Evolutionary conservation across 345 rosid species (phyloP).

Genomic region (Conringia planisiliqua): DNA sequence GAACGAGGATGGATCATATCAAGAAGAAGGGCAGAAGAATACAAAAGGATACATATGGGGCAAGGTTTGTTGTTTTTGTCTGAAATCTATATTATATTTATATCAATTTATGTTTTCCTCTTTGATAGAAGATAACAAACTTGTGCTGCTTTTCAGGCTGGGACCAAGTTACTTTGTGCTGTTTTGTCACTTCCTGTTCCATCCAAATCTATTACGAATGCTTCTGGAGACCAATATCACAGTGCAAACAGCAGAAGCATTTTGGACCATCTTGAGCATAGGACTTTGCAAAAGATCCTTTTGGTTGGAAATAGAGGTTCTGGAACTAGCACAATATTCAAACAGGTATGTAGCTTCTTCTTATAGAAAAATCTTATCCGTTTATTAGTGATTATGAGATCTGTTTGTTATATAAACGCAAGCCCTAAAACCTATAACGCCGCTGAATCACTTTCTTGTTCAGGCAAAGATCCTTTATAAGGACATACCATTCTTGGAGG

Average conservation of each 20-base stretch:
- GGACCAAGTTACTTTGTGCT: conserved; percentile 88
- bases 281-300: conserved; percentile 69
- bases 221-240: conserved; percentile 51
- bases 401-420: not conserved
- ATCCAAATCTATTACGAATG: conserved; percentile 60
- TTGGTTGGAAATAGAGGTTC: conserved; percentile 86
- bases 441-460: conserved; percentile 20
- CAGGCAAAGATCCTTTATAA: conserved; percentile 98
- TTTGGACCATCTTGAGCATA: conserved; percentile 75
- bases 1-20: conserved; percentile 98
- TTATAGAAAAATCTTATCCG: not conserved
- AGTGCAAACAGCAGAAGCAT: conserved; percentile 57
- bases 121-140: conserved; percentile 14
- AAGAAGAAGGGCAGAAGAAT: conserved; percentile 99
- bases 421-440: not conserved
- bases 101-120: not conserved
- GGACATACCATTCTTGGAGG: conserved; percentile 71
- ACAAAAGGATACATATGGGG: conserved; percentile 99
- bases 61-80: conserved; percentile 50
- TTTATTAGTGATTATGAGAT: not conserved
- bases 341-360: conserved; percentile 60
- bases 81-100: not conserved
- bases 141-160: conserved; percentile 54
- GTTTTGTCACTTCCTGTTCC: conserved; percentile 93
- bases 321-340: conserved; percentile 95